phyloP scores from a whole-genome alignment of 2,329 filamentous ascomycete species.

The Harringtonia lauricola region DNA sequence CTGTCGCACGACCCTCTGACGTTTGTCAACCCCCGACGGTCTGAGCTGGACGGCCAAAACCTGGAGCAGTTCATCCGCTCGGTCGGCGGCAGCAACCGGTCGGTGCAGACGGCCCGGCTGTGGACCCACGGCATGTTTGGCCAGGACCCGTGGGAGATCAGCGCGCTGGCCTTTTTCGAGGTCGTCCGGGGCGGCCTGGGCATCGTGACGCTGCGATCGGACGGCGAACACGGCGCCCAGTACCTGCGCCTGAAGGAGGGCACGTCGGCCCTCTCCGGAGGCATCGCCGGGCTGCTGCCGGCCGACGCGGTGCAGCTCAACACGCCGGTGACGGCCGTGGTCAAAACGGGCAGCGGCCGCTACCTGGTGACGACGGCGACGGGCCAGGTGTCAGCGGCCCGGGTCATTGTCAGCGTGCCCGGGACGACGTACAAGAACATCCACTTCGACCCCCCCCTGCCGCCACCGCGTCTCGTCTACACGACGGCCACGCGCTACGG shows the following conservation, averaged over 20 bases:
- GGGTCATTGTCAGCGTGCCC: conserved; percentile 9
- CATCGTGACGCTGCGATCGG: conserved; percentile 39
- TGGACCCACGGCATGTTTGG: conserved; percentile 25
- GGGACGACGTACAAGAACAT: conserved; percentile 20
- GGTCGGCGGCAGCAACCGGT: background rate
- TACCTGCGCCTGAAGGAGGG: conserved; percentile 28
- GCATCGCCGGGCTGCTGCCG: conserved; percentile 2
- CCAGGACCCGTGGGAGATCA: conserved; percentile 34
- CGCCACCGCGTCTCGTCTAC: conserved; percentile 14
- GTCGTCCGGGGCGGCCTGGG: conserved; percentile 43
- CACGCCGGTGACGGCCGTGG: conserved; percentile 4
- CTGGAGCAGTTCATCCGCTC: background rate
- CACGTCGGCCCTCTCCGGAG: conserved; percentile 22
- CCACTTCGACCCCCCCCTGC: conserved; percentile 32
- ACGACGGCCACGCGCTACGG: conserved; percentile 26
- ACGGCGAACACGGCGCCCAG: conserved; percentile 39
- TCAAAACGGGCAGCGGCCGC: background rate
- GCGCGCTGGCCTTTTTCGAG: conserved; percentile 41
- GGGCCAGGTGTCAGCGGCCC: background rate
- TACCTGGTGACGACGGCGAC: background rate
- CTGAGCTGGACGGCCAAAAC: background rate
- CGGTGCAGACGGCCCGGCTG: conserved; percentile 4
- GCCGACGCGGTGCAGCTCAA: background rate
- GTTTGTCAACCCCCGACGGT: background rate
- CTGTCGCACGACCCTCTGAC: background rate